A percentile compares a stretch with the other conserved stretches of the same genome.
These are phyloP conservation scores for Yamadazyma atlantica DNA, from an alignment of 1,139 yeast species.

Conservation along the genomic window DNA sequence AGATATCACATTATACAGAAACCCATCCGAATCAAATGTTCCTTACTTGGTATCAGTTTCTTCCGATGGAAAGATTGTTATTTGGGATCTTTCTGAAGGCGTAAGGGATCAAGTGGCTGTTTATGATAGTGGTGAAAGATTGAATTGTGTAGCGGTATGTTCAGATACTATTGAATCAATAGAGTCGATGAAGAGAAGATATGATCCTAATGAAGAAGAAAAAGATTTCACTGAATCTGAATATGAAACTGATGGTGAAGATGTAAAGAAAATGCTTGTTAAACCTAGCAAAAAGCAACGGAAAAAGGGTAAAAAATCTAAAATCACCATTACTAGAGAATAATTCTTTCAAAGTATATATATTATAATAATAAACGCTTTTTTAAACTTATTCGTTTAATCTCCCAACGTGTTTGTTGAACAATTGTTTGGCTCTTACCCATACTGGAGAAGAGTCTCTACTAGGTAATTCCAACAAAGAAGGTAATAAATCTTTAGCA, in stretches of 20 bases:
- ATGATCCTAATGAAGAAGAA: constrained; percentile 34
- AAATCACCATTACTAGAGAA: constrained; percentile 59
- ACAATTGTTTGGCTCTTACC: constrained; percentile 82
- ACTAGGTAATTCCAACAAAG: constrained; percentile 77
- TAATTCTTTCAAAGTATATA: constrained; percentile 16
- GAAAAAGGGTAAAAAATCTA: constrained; percentile 35
- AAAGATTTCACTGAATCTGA: constrained; percentile 59
- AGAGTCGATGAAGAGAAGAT: constrained; percentile 69
- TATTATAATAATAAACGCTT: neutral
- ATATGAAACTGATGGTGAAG: constrained; percentile 61
- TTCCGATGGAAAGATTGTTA: constrained; percentile 89
- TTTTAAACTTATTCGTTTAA: constrained; percentile 20
- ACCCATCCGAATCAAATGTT: constrained; percentile 32
- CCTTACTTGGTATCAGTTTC: constrained; percentile 76
- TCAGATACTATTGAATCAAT: constrained; percentile 77
- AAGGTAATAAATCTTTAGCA: constrained; percentile 82
- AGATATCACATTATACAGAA: constrained; percentile 58
- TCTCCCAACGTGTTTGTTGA: constrained; percentile 78
- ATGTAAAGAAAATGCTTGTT: constrained; percentile 42
- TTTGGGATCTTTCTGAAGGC: constrained; percentile 67
- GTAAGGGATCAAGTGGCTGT: constrained; percentile 81
- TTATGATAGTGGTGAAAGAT: constrained; percentile 88
- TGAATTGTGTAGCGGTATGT: constrained; percentile 80
- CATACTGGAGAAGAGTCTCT: constrained; percentile 86
- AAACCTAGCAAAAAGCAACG: constrained; percentile 43